Evolutionary conservation across 306 rosid species (phyloP), one percentile per base, ranked within the genome.

Genomic region (Quercus cerris): DNA sequence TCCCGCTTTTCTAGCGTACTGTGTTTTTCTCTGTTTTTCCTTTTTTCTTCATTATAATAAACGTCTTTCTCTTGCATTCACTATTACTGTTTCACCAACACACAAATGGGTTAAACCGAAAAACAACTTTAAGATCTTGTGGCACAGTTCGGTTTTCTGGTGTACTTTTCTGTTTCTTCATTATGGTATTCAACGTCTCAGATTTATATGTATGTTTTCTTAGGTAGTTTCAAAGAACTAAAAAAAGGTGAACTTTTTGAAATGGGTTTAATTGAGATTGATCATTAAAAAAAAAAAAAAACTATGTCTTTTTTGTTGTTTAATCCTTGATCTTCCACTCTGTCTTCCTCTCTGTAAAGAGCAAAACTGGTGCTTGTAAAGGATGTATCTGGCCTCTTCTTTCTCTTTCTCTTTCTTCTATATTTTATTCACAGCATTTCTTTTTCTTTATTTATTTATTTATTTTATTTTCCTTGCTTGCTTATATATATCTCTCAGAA

Each of bases 331-430:
- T 77, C 71, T 8, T 69, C 35, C 82, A 75, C 80, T 75, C 83
- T 73, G 79, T 82, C 79, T 30, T 77, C 68, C 71, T 73, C 74
- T 78, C 86, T 91, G 88, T 88, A 80, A 88, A 89, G 90, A 63
- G 56, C 71, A 77, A 64, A 75, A 56, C 70, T n/a, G 4, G 57
- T 73, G 75, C 56, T 81, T 71, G 73, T 72, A 81, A 81, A 80
- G 77, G 62, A 75, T 85, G 86, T 83, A 83, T 82, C 87, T 82
- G 81, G 81, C 85, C 75, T 85, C 71, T 79, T 85, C 46, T 41
- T 31, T 31, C 78, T 79, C 78, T 79, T 55, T 73, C 62, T 61
- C 76, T 63, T 68, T 84, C 75, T 66, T 3, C 35, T 35, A 56
- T 82, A 71, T 66, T 78, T 19, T 71, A 80, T 77, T 25, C 56